Percentiles rank a stretch among this genome's conserved stretches.
These are phyloP conservation scores for Podospora conica DNA, from an alignment of 495 filamentous ascomycete genomes.

Conservation along the genomic window DNA sequence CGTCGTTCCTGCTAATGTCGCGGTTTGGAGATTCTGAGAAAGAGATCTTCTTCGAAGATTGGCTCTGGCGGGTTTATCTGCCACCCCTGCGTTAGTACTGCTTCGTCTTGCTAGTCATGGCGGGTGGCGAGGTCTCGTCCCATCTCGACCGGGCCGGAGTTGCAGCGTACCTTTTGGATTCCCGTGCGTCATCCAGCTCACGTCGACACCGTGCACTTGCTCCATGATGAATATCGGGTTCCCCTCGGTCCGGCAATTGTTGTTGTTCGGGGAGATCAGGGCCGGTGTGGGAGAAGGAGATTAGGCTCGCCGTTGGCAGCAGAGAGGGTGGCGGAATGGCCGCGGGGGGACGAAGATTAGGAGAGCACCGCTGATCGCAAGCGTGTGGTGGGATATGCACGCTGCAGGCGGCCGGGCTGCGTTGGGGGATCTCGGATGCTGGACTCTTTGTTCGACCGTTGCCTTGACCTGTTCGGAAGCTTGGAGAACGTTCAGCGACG, in stretches of 20 bases:
- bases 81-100: background rate
- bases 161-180: constrained; percentile 39
- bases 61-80: background rate
- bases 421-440: background rate
- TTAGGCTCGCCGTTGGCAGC: background rate
- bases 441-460: background rate
- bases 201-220: constrained; percentile 58
- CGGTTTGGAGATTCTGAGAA: background rate
- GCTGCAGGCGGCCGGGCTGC: background rate
- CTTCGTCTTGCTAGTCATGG: background rate
- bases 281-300: background rate
- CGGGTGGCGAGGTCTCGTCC: background rate
- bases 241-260: background rate
- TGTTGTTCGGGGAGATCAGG: background rate
- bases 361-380: background rate
- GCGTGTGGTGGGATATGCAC: background rate
- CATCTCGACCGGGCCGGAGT: background rate
- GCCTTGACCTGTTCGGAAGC: no score
- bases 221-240: constrained; percentile 45
- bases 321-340: background rate
- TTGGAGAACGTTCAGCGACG: background rate
- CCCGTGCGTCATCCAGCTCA: constrained; percentile 58
- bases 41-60: background rate
- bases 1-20: background rate
- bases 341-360: background rate